These are phyloP conservation scores for Didymella pinodella DNA, from an alignment of 2,329 filamentous ascomycete genomes.

Conservation along the genomic window DNA sequence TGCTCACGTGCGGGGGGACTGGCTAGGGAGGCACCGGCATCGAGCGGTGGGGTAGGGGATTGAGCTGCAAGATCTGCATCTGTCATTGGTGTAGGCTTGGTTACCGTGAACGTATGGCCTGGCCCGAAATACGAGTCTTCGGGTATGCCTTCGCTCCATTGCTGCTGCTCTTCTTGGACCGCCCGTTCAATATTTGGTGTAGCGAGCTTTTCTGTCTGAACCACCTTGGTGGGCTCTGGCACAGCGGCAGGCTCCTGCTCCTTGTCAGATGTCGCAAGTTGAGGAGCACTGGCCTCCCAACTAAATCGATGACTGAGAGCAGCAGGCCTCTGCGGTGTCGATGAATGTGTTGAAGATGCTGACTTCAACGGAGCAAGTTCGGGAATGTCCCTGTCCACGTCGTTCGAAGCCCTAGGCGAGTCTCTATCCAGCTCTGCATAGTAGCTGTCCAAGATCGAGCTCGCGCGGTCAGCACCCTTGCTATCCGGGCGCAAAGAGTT, in stretches of 20 bases:
- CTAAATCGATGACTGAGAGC: constrained; percentile 43
- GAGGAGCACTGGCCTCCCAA: constrained; percentile 39
- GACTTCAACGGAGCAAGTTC: constrained; percentile 18
- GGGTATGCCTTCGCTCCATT: constrained; percentile 29
- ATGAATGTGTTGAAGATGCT: constrained; percentile 21
- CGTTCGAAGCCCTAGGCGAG: constrained; percentile 44
- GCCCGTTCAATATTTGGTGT: constrained; percentile 27
- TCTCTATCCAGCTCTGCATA: constrained; percentile 62
- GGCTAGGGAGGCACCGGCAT: constrained; percentile 21
- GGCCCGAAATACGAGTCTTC: constrained; percentile 40
- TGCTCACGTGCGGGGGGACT: constrained; percentile 33
- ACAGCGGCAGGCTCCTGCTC: constrained; percentile 19
- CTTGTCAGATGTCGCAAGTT: constrained; percentile 21
- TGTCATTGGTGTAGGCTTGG: constrained; percentile 33
- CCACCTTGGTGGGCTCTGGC: constrained; percentile 23
- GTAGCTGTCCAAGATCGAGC: constrained; percentile 69
- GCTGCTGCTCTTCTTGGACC: constrained; percentile 28
- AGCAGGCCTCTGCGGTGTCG: constrained; percentile 28
- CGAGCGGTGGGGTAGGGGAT: constrained; percentile 29
- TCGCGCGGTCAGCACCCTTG: constrained; percentile 58
- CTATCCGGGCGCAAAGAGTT: constrained; percentile 38
- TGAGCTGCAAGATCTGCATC: constrained; percentile 26
- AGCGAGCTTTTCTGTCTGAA: constrained; percentile 16
- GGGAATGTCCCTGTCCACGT: constrained; percentile 16
- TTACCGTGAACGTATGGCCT: constrained; percentile 34